These are phyloP conservation scores for Xanthoparmelia taractica DNA, from an alignment of 495 filamentous ascomycete species.

Conservation along the genomic window DNA sequence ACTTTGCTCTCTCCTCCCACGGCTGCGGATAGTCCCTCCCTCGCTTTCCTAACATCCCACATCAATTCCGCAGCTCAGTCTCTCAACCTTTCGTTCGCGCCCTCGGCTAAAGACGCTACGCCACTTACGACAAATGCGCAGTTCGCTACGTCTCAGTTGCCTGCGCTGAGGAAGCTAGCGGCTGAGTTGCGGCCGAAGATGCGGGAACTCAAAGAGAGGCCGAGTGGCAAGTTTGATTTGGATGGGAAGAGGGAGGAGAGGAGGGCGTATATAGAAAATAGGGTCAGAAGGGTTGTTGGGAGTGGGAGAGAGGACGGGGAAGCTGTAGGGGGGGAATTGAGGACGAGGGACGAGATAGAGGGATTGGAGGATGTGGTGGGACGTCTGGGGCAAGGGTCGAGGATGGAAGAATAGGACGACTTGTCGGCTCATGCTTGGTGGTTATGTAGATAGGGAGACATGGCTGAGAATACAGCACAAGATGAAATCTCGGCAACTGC, in stretches of 20 bases:
- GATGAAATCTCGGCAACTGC: not conserved
- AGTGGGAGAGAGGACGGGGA: constrained; percentile 8
- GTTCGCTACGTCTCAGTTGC: constrained; percentile 76
- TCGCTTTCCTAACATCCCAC: constrained; percentile 48
- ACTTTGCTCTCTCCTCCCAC: constrained; percentile 38
- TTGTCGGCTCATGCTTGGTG: not conserved
- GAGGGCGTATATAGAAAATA: constrained; percentile 67
- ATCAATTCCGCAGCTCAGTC: constrained; percentile 37
- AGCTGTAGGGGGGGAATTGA: constrained; percentile 14
- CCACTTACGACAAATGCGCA: constrained; percentile 65
- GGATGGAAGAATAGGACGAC: constrained; percentile 11
- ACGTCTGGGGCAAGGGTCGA: constrained; percentile 2
- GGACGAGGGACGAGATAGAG: constrained; percentile 23
- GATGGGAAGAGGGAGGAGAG: constrained; percentile 46
- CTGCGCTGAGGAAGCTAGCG: constrained; percentile 61
- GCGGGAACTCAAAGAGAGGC: constrained; percentile 41
- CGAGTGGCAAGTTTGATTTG: constrained; percentile 31
- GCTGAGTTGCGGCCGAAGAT: constrained; percentile 54
- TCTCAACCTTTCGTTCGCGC: constrained; percentile 39
- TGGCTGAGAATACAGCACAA: not conserved
- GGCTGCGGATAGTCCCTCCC: constrained; percentile 24
- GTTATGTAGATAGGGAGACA: not conserved
- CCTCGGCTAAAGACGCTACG: constrained; percentile 31
- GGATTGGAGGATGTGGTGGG: constrained; percentile 22
- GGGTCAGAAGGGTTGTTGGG: constrained; percentile 36